A percentile compares a stretch with the other conserved stretches of the same genome.
Evolutionary conservation across 208 protist genomes (phyloP).

Genomic region (Borovskyia barvae): DNA sequence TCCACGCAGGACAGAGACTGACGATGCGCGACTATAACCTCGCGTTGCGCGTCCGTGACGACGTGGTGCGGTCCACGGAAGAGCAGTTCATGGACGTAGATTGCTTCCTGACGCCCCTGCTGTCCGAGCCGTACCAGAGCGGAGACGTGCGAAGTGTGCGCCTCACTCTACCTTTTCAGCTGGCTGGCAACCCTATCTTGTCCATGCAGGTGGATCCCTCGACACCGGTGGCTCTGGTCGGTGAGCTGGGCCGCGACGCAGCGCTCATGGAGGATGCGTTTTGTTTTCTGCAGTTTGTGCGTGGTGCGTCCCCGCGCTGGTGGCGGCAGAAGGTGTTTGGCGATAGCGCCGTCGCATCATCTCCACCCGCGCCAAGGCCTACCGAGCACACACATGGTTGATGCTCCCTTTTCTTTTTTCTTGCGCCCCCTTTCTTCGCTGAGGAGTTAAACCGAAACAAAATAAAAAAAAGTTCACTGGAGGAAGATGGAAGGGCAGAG

Average conservation of each 20-base stretch:
- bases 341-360: not conserved
- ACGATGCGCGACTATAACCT: conserved; percentile 61
- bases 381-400: not conserved
- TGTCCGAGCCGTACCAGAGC: conserved; percentile 68
- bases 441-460: too few species aligned
- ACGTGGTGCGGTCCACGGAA: conserved; percentile 70
- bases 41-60: conserved; percentile 75
- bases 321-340: conserved; percentile 44
- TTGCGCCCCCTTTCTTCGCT: too few species aligned
- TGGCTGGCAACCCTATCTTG: conserved; percentile 85
- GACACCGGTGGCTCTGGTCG: conserved; percentile 67
- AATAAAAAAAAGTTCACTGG: too few species aligned
- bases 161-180: conserved; percentile 64
- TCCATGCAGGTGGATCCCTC: conserved; percentile 69
- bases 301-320: conserved; percentile 67
- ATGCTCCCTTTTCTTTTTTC: too few species aligned
- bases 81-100: conserved; percentile 89
- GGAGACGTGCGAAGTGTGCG: conserved; percentile 66
- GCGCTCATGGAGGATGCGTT: conserved; percentile 82
- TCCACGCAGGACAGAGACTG: conserved; percentile 57
- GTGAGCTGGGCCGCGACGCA: conserved; percentile 79
- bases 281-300: conserved; percentile 79
- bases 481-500: too few species aligned
- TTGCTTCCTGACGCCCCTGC: conserved; percentile 72
- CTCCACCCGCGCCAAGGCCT: not conserved